A percentile compares a stretch with the other conserved stretches of the same genome.
Evolutionary conservation across 306 rosid genomes (phyloP).

Genomic region (Biancaea sappan): DNA sequence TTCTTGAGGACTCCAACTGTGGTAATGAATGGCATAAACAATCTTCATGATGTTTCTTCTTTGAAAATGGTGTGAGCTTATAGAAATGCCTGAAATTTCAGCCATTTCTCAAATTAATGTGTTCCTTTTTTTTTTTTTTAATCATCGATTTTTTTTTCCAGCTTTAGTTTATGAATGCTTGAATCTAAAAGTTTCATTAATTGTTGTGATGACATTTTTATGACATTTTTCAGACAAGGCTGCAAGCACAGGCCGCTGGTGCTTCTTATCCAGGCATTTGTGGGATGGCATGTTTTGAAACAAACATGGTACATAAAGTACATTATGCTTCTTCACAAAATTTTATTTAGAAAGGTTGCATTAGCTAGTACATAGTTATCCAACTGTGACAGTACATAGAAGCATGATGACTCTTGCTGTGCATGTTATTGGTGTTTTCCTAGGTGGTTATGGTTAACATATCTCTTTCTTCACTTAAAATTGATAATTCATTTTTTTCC

Average conservation of each 20-base stretch:
- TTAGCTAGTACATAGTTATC: neutral
- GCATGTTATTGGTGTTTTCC: neutral
- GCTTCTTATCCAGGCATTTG: conserved; percentile 68
- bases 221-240: conserved; percentile 66
- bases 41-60: neutral
- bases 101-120: neutral
- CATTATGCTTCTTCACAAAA: neutral
- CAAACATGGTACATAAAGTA: conserved; percentile 49
- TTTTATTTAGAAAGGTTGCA: neutral
- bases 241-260: conserved; percentile 98
- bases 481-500: neutral
- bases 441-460: neutral
- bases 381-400: neutral
- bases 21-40: neutral
- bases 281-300: conserved; percentile 44
- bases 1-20: neutral
- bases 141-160: neutral
- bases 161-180: conserved; percentile 1
- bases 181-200: neutral
- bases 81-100: neutral
- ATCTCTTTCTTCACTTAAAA: neutral
- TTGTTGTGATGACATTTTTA: conserved; percentile 1
- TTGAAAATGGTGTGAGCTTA: neutral
- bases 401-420: neutral
- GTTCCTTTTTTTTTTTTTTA: neutral